Percentiles rank a stretch among this genome's conserved stretches.
Conservation (phyloP, 768 basidiomycete genomes). For the Tylopilus sp. region DNA sequence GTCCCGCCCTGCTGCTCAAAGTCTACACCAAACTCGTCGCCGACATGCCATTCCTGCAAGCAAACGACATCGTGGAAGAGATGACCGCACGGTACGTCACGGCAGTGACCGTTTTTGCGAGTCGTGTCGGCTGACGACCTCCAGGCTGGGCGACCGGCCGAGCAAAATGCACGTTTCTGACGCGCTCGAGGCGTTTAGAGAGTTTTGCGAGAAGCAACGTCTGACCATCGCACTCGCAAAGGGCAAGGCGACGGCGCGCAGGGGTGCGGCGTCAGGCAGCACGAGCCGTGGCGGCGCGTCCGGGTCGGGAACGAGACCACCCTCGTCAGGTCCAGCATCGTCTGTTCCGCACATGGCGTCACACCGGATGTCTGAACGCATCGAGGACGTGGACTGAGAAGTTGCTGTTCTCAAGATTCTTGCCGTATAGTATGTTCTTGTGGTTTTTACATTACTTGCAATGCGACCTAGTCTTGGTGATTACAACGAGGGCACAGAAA, state of each 20-base stretch:
- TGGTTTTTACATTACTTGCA: constrained; percentile 15
- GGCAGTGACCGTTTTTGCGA: background rate
- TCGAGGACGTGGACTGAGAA: constrained; percentile 34
- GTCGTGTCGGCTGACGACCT: background rate
- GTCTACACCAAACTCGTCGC: constrained; percentile 44
- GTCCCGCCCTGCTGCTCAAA: constrained; percentile 33
- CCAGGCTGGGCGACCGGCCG: constrained; percentile 51
- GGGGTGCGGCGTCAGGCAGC: background rate
- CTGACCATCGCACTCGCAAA: constrained; percentile 31
- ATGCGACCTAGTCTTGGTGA: constrained; percentile 4
- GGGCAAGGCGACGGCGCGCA: constrained; percentile 16
- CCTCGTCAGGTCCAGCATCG: constrained; percentile 3
- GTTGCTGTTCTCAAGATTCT: background rate
- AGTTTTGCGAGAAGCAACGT: constrained; percentile 50
- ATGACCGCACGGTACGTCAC: constrained; percentile 50
- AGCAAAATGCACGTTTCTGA: constrained; percentile 52
- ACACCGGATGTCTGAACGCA: constrained; percentile 1
- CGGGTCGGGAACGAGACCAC: constrained; percentile 7
- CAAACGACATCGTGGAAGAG: constrained; percentile 50
- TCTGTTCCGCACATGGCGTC: constrained; percentile 1
- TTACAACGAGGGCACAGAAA: background rate
- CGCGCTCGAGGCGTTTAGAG: constrained; percentile 45
- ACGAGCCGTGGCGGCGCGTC: background rate
- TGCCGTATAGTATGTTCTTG: constrained; percentile 3
- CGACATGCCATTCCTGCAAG: constrained; percentile 57